Percentiles rank a stretch among this genome's conserved stretches.
Conservation (phyloP, 768 basidiomycete species). For the Lactifluus rugatus region DNA sequence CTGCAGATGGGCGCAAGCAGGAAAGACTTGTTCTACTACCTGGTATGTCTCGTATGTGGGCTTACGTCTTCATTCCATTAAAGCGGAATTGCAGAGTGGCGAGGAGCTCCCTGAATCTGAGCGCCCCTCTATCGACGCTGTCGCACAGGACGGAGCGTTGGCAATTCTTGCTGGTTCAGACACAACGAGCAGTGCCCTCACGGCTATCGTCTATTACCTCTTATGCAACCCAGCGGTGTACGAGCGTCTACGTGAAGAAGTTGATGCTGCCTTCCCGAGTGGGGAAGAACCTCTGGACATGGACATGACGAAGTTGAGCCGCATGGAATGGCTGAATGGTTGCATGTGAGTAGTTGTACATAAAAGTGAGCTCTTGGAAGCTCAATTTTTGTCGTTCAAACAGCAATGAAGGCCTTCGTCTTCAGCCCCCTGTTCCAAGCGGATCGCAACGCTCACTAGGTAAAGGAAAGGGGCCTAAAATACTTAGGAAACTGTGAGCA, state of each 20-base stretch:
- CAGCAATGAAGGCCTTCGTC: slow-evolving; percentile 42
- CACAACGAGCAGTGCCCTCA: slow-evolving; percentile 31
- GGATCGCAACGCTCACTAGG: slow-evolving; percentile 36
- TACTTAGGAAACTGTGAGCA: slow-evolving; percentile 3
- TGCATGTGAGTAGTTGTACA: slow-evolving; percentile 10
- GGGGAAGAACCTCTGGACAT: slow-evolving; percentile 17
- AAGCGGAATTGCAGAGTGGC: not conserved
- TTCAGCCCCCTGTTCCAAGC: slow-evolving; percentile 41
- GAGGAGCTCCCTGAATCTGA: slow-evolving; percentile 6
- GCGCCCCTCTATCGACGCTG: not conserved
- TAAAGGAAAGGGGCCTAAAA: slow-evolving; percentile 27
- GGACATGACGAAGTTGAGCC: slow-evolving; percentile 5
- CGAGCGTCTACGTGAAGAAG: slow-evolving; percentile 9
- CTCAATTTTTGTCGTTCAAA: not conserved
- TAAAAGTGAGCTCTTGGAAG: not conserved
- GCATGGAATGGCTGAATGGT: slow-evolving; percentile 13
- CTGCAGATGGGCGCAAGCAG: not conserved
- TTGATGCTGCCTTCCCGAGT: slow-evolving; percentile 4
- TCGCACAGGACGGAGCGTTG: slow-evolving; percentile 30
- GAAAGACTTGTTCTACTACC: slow-evolving; percentile 33
- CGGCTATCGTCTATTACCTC: slow-evolving; percentile 30
- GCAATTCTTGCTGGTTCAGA: slow-evolving; percentile 37
- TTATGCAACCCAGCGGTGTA: slow-evolving; percentile 26
- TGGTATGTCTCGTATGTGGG: slow-evolving; percentile 23
- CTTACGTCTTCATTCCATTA: not conserved